Conservation (phyloP, 2,329 filamentous ascomycete genomes). For the Fusarium duplospermum region DNA sequence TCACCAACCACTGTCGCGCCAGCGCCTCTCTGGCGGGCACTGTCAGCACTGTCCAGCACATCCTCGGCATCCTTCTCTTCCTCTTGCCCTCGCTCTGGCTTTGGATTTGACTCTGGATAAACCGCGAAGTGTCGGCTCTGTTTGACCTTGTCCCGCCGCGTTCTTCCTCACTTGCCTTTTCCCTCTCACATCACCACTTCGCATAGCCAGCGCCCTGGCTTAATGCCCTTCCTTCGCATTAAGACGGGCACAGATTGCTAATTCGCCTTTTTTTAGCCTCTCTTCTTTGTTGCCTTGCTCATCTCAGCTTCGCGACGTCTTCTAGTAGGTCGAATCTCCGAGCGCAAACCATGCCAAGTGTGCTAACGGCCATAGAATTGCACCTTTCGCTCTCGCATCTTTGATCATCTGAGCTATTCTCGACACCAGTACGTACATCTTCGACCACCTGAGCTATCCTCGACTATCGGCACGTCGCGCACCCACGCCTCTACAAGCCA, state of each 20-base stretch:
- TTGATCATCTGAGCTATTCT: conserved; percentile 36
- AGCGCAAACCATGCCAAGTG: too few relatives aligned
- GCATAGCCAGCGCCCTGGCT: neutral
- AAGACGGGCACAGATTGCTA: conserved; percentile 11
- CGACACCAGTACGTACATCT: neutral
- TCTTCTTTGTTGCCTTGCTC: conserved; percentile 36
- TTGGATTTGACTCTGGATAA: conserved; percentile 4
- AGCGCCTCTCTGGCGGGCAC: neutral
- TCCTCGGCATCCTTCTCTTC: neutral
- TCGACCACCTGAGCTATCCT: neutral
- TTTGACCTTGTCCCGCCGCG: neutral
- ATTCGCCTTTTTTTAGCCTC: conserved; percentile 17
- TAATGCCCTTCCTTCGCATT: neutral
- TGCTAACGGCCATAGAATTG: conserved; percentile 22
- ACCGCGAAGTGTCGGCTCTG: neutral
- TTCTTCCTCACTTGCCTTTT: neutral
- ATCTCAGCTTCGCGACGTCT: conserved; percentile 36
- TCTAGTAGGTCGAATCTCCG: conserved; percentile 15
- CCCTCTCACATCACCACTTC: neutral
- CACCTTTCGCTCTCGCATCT: conserved; percentile 18
- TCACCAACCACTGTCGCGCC: conserved; percentile 7
- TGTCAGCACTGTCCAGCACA: neutral
- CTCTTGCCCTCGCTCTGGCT: neutral
- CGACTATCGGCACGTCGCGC: neutral
- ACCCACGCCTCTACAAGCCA: neutral